Evolutionary conservation across 2,329 filamentous ascomycete genomes (phyloP), one percentile per base, ranked within the genome.

Genomic region (Aspergillus quadricinctus): DNA sequence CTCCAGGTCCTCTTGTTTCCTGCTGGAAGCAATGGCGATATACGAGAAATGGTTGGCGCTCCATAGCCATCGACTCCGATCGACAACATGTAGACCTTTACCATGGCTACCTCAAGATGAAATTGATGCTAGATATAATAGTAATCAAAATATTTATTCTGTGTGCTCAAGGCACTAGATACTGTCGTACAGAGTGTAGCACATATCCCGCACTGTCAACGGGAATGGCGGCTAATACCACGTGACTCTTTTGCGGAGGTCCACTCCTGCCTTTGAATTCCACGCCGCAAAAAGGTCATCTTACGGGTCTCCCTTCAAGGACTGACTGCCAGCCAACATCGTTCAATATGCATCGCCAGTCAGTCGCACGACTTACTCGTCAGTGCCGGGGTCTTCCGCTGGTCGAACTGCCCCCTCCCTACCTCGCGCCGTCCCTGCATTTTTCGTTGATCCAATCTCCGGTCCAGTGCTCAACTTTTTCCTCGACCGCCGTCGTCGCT

Each of bases 401-500:
- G 64, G 67, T 64, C 54, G 74, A 76, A 61, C 61, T 75, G 57
- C 75, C 75, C 54, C 76, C 77, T 45, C 63, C 75, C 8, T 79
- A 78, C 54, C 72, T 79, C 50, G 75, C 75, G 35, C 77, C 77
- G 49, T 68, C 71, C 5, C 67, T 74, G 51, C 76, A 66, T 70
- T 73, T 69, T 56, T 63, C 71, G 62, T 58, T 69, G 59, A 63
- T 61, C 63, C 64, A 66, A 40, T 66, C 66, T 48, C 57, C 67
- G 53, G 58, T 64, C 56, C 72, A 74, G 59, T 64, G 67, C 62
- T 67, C 67, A 57, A 70, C 70, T 61, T 82, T 86, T 72, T 73
- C 74, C 45, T 84, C 85, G 50, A 87, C 84, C 56, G 81, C 82
- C 62, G 65, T 66, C 55, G 52, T 75, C 75, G 61, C 72, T 61